Base-by-base conservation (phyloP, 805 yeast species). In the Teunomyces lycoperdinae region DNA sequence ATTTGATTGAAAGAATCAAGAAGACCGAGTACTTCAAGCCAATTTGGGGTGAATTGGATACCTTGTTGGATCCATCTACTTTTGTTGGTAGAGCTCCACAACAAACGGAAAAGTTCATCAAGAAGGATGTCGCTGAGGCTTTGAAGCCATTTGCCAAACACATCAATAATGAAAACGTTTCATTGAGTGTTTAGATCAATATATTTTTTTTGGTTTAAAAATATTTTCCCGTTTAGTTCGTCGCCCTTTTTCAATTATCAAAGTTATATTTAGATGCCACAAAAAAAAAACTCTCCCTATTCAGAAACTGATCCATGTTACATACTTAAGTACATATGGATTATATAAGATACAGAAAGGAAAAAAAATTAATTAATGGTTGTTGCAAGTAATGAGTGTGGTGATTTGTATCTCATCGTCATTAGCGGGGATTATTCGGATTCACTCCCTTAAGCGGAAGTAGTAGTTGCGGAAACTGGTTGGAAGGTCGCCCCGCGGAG, bases 41-140 rank as follows among this genome's bases (percentile, higher is more conserved):
- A 50, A 85, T 94, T 57, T 88, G 95, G 88, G 71, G 63, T 49
- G 89, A 94, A 44, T 79, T 94, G 63, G 97, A 87, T 50, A 53
- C 71, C 17, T 79, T 94, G 60, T 80, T 94, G 61, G 91, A 92
- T 60, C 98, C 99, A 53, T 73, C 85, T 16, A 94, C 99, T 29
- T 94, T 94, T 67, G 95, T 91, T 42, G 99, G 99, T 60, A 88
- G 99, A 71, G 99, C 99, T 47, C 98, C 98, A 39, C 87, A 91
- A 72, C 99, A 94, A 76, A 89, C 96, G 48, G 96, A 87, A 68
- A 92, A 91, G 72, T 94, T 94, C 64, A 85, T 94, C 57, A 80
- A 81, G 49, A 80, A 78, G 48, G 95, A 92, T 50, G 98, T 94
- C 48, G 85, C 84, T 46, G 73, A 83, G 57, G 98, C 97, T 34